Evolutionary conservation across 2,329 filamentous ascomycete genomes (phyloP), one percentile per base, ranked within the genome.

Genomic region (Bisporella sp.): DNA sequence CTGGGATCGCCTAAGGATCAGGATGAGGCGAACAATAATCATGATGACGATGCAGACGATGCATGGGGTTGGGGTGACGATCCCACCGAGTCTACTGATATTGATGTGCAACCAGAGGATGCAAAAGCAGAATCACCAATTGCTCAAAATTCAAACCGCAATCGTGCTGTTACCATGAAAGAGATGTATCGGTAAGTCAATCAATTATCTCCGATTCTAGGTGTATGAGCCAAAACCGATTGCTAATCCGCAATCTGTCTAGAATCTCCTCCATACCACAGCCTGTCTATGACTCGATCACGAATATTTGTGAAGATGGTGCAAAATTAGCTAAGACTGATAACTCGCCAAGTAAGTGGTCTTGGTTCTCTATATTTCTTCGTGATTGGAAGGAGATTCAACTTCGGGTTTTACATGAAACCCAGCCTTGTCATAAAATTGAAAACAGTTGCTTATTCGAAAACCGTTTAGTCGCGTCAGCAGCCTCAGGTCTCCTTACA

Each of bases 1-100:
- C 21, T 21, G 21, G 21, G 21, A 21, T 21, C 21, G 3, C 3
- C 21, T 21, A 21, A 21, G 21, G 21, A 21, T 37, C 2, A 37
- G 35, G 35, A 37, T 37, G 35, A 8, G 8, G 8, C 35, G 8
- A 37, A 9, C 35, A 37, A 8, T 37, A 37, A 9, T 57, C 54
- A 6, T n/a, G 68, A 66, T 2, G 66, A 71, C 47, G 66, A 69
- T 39, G 65, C 60, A 0, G 65, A 56, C 32, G 67, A 72, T 60
- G 71, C 89, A 30, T 95, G 89, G 87, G 89, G 87, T 3, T 95
- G 90, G 88, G 87, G 82, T 28, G 89, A 82, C 12, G 74, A 90
- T 37, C 86, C 86, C 31, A 61, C 35, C 8, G 35, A 37, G n/a
- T 8, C 21, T 21, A 21, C 21, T 21, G 21, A 21, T 21, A 21